These are phyloP conservation scores for Gautieria morchelliformis DNA, from an alignment of 768 basidiomycete genomes.

Conservation along the genomic window DNA sequence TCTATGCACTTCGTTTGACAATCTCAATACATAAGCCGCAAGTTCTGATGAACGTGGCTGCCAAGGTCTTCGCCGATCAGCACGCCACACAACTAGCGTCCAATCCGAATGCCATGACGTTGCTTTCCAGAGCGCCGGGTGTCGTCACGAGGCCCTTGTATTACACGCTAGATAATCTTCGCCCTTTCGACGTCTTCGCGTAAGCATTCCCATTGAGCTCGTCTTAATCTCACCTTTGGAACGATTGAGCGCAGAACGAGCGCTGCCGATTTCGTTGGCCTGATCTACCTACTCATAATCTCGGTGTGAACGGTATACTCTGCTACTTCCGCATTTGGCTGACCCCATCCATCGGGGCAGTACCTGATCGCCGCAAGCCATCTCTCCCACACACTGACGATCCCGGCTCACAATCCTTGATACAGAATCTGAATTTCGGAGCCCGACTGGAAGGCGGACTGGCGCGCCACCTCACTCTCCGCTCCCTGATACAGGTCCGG, in stretches of 20 bases:
- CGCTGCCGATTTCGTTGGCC: conserved; percentile 23
- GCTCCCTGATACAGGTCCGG: conserved; percentile 31
- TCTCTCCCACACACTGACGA: background rate
- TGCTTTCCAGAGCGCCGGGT: conserved; percentile 39
- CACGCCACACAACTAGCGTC: conserved; percentile 23
- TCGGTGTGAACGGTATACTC: conserved; percentile 9
- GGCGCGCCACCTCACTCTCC: conserved; percentile 27
- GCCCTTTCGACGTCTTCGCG: conserved; percentile 52
- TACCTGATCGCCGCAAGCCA: background rate
- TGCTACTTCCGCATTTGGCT: background rate
- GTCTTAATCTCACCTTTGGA: background rate
- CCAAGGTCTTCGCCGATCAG: conserved; percentile 25
- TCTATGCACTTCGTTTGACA: background rate
- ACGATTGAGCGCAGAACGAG: conserved; percentile 12
- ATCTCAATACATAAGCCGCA: conserved; percentile 14
- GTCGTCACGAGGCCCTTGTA: conserved; percentile 39
- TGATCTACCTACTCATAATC: conserved; percentile 23
- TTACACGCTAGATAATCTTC: conserved; percentile 39
- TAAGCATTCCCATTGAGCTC: conserved; percentile 20
- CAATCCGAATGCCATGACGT: conserved; percentile 19
- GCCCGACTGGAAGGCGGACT: conserved; percentile 31
- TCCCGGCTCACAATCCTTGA: background rate
- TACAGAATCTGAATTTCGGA: conserved; percentile 14
- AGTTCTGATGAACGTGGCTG: conserved; percentile 27
- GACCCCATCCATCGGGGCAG: background rate